Evolutionary conservation across 2,329 filamentous ascomycete species (phyloP).

Genomic region (Aspergillus pseudoglaucus): DNA sequence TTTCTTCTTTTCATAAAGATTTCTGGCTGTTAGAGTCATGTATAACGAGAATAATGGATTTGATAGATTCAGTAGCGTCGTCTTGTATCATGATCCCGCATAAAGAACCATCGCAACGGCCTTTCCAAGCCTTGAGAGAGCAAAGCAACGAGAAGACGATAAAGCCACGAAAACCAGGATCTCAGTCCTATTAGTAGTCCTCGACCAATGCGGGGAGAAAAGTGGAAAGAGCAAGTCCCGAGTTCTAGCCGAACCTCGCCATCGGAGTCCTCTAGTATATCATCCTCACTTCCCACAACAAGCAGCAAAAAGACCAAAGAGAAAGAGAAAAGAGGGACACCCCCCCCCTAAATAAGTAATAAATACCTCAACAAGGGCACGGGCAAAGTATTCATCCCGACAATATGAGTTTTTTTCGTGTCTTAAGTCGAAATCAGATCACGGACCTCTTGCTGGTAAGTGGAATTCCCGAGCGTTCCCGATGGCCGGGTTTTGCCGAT

Average conservation of each 20-base stretch:
- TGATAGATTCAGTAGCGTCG: no score
- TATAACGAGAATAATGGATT: background rate
- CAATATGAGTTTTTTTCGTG: no score
- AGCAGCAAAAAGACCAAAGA: conserved; percentile 5
- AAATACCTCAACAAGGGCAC: conserved; percentile 5
- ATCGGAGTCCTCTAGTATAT: background rate
- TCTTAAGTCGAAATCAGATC: no score
- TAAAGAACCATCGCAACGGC: no score
- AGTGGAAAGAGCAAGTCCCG: background rate
- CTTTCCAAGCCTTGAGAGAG: no score
- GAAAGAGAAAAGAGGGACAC: conserved; percentile 5
- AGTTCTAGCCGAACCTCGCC: no score
- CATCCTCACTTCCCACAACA: background rate
- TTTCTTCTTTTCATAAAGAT: background rate
- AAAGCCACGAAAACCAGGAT: no score
- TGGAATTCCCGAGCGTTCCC: background rate
- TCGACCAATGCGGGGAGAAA: background rate
- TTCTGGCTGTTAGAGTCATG: background rate
- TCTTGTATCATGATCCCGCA: no score
- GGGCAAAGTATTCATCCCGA: background rate
- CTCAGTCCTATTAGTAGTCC: no score
- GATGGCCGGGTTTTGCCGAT: background rate
- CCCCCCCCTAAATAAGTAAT: background rate
- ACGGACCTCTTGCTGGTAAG: background rate
- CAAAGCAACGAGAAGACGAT: no score